Evolutionary conservation across 2,329 filamentous ascomycete species (phyloP).

Genomic region (Phaeosphaeriaceae sp.): DNA sequence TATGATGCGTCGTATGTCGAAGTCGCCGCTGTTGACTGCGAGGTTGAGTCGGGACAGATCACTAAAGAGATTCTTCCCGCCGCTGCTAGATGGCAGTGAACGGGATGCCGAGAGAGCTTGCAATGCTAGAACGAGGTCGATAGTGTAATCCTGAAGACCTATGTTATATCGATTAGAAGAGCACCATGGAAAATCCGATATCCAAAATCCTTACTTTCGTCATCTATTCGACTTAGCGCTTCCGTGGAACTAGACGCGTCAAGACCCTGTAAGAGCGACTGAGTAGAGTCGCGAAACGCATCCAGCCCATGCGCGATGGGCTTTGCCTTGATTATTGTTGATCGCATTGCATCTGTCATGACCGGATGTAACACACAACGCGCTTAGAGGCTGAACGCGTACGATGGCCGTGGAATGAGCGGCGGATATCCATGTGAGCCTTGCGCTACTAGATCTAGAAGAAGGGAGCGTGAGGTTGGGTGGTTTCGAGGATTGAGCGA

Average conservation of each 20-base stretch:
- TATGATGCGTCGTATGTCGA: conserved; percentile 9
- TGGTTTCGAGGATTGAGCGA: not conserved
- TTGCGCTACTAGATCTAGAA: not conserved
- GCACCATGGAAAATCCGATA: not conserved
- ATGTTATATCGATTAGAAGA: not conserved
- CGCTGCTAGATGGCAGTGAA: conserved; percentile 8
- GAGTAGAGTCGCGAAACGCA: conserved; percentile 11
- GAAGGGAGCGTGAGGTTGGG: not conserved
- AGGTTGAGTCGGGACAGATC: conserved; percentile 3
- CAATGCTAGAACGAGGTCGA: conserved; percentile 1
- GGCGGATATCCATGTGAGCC: not conserved
- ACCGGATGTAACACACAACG: not conserved
- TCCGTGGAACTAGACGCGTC: not conserved
- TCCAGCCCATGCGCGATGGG: conserved; percentile 44
- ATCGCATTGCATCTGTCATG: not conserved
- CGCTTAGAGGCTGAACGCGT: not conserved
- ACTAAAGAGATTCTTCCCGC: conserved; percentile 10
- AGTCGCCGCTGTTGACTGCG: conserved; percentile 14
- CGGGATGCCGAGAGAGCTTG: not conserved
- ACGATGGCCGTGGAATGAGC: not conserved
- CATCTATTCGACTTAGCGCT: not conserved
- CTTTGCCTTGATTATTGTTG: not conserved
- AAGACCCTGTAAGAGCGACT: conserved; percentile 1
- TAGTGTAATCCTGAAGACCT: not conserved
- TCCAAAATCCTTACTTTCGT: conserved; percentile 1